Evolutionary conservation across 1,284 basidiomycete species (phyloP).

Genomic region (Moesziomyces sp.): DNA sequence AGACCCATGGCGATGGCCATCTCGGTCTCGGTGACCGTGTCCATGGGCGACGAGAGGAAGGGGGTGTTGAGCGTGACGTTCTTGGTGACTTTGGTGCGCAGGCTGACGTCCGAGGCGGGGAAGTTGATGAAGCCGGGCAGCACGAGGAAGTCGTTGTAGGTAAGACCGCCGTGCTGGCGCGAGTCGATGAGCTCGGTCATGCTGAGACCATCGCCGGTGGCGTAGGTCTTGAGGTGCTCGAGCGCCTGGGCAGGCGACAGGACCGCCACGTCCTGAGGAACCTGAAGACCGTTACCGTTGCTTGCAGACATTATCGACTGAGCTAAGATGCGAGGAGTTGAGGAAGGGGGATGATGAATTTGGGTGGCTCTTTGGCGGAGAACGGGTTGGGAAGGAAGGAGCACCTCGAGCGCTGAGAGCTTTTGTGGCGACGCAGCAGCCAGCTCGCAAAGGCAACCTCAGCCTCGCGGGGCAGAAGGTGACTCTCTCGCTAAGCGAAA

Average conservation of each 20-base stretch:
- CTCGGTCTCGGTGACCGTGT: conserved; percentile 95
- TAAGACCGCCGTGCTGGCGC: conserved; percentile 86
- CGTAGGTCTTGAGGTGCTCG: conserved; percentile 72
- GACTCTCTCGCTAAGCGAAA: conserved; percentile 8
- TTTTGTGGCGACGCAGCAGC: conserved; percentile 11
- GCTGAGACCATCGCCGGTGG: conserved; percentile 84
- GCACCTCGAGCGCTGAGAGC: background rate
- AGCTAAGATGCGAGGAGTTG: background rate
- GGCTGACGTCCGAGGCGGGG: conserved; percentile 80
- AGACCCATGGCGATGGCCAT: conserved; percentile 81
- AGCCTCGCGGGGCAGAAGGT: conserved; percentile 3
- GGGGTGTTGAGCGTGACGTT: conserved; percentile 95
- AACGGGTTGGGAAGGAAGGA: conserved; percentile 29
- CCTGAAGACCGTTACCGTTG: conserved; percentile 29
- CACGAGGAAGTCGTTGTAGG: conserved; percentile 77
- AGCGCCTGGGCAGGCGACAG: conserved; percentile 59
- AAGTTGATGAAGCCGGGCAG: conserved; percentile 96
- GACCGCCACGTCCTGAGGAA: conserved; percentile 38
- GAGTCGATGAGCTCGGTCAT: conserved; percentile 91
- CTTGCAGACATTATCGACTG: conserved; percentile 1
- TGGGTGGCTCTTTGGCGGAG: conserved; percentile 47
- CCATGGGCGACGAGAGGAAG: conserved; percentile 98
- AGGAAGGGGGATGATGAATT: conserved; percentile 16
- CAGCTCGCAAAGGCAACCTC: background rate
- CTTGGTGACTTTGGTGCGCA: conserved; percentile 87